These are phyloP conservation scores for Penicillium maclennaniae DNA, from an alignment of 495 filamentous ascomycete genomes.

Conservation along the genomic window DNA sequence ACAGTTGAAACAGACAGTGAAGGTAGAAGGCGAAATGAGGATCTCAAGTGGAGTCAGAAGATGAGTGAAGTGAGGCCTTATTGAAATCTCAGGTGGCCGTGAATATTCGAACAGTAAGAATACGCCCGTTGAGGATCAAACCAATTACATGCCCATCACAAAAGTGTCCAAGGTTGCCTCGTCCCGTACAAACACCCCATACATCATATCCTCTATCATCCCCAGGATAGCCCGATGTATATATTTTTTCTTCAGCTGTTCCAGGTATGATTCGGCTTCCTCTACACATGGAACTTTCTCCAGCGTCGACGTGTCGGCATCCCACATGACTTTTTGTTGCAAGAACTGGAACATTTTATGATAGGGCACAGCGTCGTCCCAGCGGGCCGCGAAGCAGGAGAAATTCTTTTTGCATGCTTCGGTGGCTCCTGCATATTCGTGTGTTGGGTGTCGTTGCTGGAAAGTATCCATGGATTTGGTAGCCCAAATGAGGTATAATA, in stretches of 20 bases:
- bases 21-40: not conserved
- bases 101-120: too few species aligned
- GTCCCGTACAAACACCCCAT: constrained; percentile 10
- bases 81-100: not conserved
- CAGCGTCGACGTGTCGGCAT: not conserved
- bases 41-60: not conserved
- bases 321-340: constrained; percentile 10
- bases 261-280: constrained; percentile 20
- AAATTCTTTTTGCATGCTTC: constrained; percentile 22
- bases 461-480: constrained; percentile 11
- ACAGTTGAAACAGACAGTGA: not conserved
- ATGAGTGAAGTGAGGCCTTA: not conserved
- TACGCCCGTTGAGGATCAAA: not conserved
- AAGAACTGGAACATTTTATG: constrained; percentile 23
- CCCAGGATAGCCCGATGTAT: constrained; percentile 28
- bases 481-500: constrained; percentile 31
- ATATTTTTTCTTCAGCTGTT: constrained; percentile 26
- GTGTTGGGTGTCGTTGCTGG: not conserved
- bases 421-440: constrained; percentile 21
- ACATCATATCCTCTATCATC: constrained; percentile 35
- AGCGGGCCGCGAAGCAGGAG: constrained; percentile 24
- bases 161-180: constrained; percentile 6
- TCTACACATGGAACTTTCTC: constrained; percentile 1
- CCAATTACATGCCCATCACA: constrained; percentile 5
- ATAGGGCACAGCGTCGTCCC: constrained; percentile 28